Conservation (phyloP, 805 yeast species). For the Starmerella sirachaensis region DNA sequence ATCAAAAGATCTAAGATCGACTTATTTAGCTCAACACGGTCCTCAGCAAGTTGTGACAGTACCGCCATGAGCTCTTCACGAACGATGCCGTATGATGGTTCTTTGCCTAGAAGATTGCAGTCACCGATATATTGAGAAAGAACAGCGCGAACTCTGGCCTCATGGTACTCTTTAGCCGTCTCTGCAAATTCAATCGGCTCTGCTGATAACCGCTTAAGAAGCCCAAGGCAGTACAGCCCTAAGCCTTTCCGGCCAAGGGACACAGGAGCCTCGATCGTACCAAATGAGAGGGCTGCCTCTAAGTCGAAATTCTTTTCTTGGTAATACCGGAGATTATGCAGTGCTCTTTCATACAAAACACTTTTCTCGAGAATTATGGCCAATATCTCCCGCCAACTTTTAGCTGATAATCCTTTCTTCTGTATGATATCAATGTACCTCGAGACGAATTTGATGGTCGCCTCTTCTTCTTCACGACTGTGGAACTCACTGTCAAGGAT, state of each 20-base stretch:
- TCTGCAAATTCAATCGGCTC: constrained; percentile 1
- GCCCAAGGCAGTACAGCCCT: constrained; percentile 45
- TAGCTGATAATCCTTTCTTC: constrained; percentile 27
- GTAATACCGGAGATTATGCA: constrained; percentile 25
- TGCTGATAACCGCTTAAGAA: constrained; percentile 36
- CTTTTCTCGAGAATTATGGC: constrained; percentile 44
- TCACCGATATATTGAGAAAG: constrained; percentile 56
- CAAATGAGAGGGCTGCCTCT: constrained; percentile 29
- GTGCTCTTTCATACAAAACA: constrained; percentile 43
- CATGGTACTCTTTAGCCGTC: constrained; percentile 6
- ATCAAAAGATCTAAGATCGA: constrained; percentile 13
- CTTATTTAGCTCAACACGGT: not conserved
- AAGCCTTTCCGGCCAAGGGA: constrained; percentile 37
- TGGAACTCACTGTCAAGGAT: constrained; percentile 10
- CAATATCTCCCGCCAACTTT: constrained; percentile 28
- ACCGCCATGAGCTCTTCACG: constrained; percentile 41
- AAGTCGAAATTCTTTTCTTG: constrained; percentile 33
- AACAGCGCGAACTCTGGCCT: constrained; percentile 30
- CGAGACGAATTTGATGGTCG: constrained; percentile 4
- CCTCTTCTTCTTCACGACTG: constrained; percentile 4
- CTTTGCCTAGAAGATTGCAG: constrained; percentile 41
- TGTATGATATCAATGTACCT: constrained; percentile 23
- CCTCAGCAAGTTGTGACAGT: constrained; percentile 17
- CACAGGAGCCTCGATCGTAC: constrained; percentile 45
- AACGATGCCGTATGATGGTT: constrained; percentile 59